A percentile compares a stretch with the other conserved stretches of the same genome.
These are phyloP conservation scores for Strobilomyces dryophilus DNA, from an alignment of 768 basidiomycete species.

Conservation along the genomic window DNA sequence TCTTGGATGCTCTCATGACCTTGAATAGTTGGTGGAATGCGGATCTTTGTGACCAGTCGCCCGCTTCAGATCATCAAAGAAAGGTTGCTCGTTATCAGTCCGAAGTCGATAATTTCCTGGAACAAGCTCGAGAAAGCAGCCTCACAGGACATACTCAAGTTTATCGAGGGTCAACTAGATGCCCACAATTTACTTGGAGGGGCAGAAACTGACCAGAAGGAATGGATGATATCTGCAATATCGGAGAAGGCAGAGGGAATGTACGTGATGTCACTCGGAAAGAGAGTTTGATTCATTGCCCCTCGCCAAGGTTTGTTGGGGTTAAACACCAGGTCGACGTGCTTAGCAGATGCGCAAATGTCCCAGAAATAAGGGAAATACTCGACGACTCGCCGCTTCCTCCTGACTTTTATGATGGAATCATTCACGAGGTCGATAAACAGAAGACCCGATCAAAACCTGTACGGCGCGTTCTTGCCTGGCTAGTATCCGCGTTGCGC, in stretches of 20 bases:
- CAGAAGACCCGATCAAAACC: not conserved
- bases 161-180: not conserved
- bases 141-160: not conserved
- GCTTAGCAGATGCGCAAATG: not conserved
- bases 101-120: not conserved
- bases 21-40: not conserved
- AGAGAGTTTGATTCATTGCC: not conserved
- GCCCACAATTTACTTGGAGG: not conserved
- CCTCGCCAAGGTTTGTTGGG: not conserved
- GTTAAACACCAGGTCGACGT: not conserved
- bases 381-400: not conserved
- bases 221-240: not conserved
- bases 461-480: not conserved
- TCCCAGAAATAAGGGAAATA: not conserved
- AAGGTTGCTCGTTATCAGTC: not conserved
- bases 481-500: not conserved
- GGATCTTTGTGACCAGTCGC: not conserved
- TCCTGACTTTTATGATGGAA: not conserved
- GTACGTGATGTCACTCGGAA: not conserved
- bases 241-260: not conserved
- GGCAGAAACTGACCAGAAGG: not conserved
- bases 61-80: not conserved
- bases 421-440: not conserved
- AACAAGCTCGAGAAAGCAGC: not conserved
- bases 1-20: not conserved